These are phyloP conservation scores for Trichoderma polysporum DNA, from an alignment of 2,329 filamentous ascomycete species.

Conservation along the genomic window DNA sequence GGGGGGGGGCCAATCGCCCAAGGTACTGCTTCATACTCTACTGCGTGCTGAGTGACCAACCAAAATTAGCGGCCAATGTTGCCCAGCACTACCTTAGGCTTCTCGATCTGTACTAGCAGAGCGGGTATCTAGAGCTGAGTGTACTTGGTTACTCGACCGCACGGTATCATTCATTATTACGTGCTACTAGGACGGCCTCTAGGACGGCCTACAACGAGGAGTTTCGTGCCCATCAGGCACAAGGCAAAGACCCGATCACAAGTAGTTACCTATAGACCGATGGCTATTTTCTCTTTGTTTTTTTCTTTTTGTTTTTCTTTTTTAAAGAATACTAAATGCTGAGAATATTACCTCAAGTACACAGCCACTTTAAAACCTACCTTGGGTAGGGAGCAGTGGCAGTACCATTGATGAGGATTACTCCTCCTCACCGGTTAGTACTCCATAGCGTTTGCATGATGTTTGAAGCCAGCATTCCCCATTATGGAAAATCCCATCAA, in stretches of 20 bases:
- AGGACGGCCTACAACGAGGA: not conserved
- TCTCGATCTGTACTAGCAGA: constrained; percentile 12
- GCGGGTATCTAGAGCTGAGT: constrained; percentile 14
- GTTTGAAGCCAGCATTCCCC: not conserved
- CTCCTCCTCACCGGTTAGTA: not conserved
- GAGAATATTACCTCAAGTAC: too few species aligned
- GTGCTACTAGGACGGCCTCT: not conserved
- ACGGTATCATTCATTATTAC: not conserved
- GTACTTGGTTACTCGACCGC: not conserved
- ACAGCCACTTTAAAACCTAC: too few species aligned
- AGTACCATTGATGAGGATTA: not conserved
- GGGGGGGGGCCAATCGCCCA: not conserved
- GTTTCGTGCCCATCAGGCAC: not conserved
- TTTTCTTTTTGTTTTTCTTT: not conserved
- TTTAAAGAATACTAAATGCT: not conserved
- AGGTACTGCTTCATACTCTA: not conserved
- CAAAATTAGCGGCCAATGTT: not conserved
- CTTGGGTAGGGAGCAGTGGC: too few species aligned
- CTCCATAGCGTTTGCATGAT: not conserved
- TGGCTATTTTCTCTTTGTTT: too few species aligned
- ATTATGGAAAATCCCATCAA: not conserved
- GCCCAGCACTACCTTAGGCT: constrained; percentile 2
- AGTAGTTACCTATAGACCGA: not conserved
- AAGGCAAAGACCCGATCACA: not conserved
- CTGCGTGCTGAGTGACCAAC: not conserved